phyloP scores from a whole-genome alignment of 345 rosid genomes.

The Salix viminalis region DNA sequence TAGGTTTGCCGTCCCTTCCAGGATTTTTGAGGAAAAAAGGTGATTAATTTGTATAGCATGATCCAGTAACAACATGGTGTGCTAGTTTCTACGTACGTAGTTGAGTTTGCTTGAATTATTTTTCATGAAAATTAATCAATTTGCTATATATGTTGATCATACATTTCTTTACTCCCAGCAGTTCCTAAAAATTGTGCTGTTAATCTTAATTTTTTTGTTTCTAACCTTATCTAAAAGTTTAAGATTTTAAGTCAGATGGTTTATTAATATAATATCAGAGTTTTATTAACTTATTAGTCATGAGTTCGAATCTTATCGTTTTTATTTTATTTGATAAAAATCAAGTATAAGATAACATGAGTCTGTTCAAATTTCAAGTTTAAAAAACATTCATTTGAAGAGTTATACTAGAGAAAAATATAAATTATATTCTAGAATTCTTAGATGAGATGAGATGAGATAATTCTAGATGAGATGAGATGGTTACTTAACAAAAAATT shows the following conservation, averaged over 20 bases:
- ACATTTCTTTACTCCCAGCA: background rate
- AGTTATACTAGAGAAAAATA: rapidly evolving
- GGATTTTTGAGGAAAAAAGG: slow-evolving; percentile 12
- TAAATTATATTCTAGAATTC: no score
- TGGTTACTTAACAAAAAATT: no score
- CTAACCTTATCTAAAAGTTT: no score
- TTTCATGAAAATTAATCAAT: background rate
- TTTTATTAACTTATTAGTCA: rapidly evolving
- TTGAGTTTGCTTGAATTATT: background rate
- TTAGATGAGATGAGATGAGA: no score
- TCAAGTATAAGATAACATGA: no score
- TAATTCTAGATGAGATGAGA: no score
- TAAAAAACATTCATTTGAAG: rapidly evolving
- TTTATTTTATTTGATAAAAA: no score
- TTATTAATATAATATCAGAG: no score
- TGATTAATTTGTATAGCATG: background rate
- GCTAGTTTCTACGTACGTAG: background rate
- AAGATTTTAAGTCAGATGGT: no score
- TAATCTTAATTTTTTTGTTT: no score
- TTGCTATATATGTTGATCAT: background rate
- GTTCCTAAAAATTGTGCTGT: background rate
- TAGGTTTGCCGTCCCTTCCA: slow-evolving; percentile 40
- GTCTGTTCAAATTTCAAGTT: no score
- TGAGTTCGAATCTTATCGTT: no score
- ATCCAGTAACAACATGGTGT: background rate